Evolutionary conservation across 176 grass and related monocot species (phyloP), one percentile per base, ranked within the genome.

Genomic region (Otatea glauca): DNA sequence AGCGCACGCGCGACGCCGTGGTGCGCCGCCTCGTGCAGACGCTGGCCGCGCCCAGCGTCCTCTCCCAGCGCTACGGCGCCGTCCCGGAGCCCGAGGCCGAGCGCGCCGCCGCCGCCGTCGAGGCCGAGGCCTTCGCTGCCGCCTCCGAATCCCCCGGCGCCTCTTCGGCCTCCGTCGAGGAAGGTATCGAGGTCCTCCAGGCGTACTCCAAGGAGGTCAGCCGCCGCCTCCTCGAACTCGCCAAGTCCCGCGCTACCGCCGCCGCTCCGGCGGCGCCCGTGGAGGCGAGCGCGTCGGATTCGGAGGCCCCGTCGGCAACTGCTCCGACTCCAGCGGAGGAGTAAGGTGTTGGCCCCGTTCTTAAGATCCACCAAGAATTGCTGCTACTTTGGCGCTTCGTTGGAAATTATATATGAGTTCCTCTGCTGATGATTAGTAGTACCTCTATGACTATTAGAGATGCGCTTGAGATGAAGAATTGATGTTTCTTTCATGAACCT

Each of bases 191-290:
- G 83, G 80, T 88, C 70, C 89, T 99, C 58, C 85, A 91, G 84
- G 74, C 89, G 0, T 99, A 99, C 81, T 99, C 96, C 76, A 95
- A 94, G 88, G 93, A 96, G 88, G 88, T 99, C 70, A 96, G 96
- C 79, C 89, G 82, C 55, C 83, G 91, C 69, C 80, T 96, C 74
- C 70, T 99, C 42, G 93, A 89, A 14, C 88, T 90, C 39, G 85
- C 93, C 27, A 99, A 96, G 85, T 82, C 88, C 65, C 80, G 89
- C 32, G 51, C 76, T 44, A 44, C 88, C 4, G 58, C 83, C 11
- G 1, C 84, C 2, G n/a, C 67, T 23, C 39, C 69, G 0, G 59
- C 69, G 16, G 25, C 51, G 41, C 69, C 59, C 13, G 70, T 64
- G 21, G 89, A 87, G 68, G 59, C 9, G 27, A 79, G 15, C 73